Evolutionary conservation across 345 rosid species (phyloP).

Genomic region (Psidium friedrichsthalianum): DNA sequence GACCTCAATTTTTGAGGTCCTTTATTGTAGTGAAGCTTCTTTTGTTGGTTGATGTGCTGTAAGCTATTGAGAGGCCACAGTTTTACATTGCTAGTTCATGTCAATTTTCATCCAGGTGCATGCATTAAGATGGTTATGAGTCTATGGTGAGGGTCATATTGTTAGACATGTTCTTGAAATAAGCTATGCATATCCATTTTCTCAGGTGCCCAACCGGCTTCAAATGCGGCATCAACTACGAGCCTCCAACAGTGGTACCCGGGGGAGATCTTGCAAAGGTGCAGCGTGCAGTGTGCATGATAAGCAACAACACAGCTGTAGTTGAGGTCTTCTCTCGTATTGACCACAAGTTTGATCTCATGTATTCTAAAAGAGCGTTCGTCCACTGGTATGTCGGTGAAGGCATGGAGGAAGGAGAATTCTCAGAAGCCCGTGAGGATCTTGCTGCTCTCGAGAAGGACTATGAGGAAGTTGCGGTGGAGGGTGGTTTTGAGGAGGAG

Average conservation of each 20-base stretch:
- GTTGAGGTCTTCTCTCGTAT: conserved; percentile 71
- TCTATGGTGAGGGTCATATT: not conserved
- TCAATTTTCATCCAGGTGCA: not conserved
- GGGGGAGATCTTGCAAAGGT: conserved; percentile 70
- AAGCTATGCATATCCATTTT: not conserved
- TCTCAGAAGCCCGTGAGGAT: conserved; percentile 86
- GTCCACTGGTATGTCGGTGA: conserved; percentile 94
- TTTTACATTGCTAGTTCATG: not conserved
- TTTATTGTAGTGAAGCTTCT: not conserved
- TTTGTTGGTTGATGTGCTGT: not conserved
- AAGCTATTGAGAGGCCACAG: not conserved
- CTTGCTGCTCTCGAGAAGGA: conserved; percentile 85
- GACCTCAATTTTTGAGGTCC: not conserved
- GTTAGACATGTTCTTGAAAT: not conserved
- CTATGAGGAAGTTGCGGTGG: conserved; percentile 80
- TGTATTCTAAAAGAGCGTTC: conserved; percentile 77
- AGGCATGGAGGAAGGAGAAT: conserved; percentile 92
- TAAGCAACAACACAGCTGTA: conserved; percentile 81
- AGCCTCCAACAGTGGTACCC: conserved; percentile 77
- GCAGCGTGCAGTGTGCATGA: conserved; percentile 83
- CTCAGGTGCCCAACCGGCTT: conserved; percentile 84
- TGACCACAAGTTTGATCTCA: conserved; percentile 74
- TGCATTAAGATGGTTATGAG: not conserved
- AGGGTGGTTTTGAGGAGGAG: conserved; percentile 45
- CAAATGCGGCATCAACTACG: conserved; percentile 77